Evolutionary conservation across 208 protist genomes (phyloP), one percentile per base, ranked within the genome.

Genomic region (Crithidia fasciculata): DNA sequence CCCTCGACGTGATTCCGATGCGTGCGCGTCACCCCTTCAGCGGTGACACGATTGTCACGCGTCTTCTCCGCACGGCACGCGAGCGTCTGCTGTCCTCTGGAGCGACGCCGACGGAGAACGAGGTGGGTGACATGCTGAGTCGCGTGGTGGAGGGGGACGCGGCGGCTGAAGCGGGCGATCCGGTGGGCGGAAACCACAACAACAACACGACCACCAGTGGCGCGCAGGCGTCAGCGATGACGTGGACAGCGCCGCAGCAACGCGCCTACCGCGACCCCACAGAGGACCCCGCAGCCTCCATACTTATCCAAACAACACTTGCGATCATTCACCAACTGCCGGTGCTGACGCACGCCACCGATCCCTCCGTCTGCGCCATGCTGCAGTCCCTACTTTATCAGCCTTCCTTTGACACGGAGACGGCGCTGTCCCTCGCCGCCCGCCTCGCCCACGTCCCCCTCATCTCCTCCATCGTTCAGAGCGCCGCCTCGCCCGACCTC

Each of bases 401-500:
- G 41, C 74, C 70, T 15, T 62, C 72, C 37, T 62, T 65, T 18
- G 85, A 88, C 71, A 78, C 78, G 3, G 81, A 93, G 71, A 93
- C 85, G 15, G 83, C 90, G 7, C 66, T 95, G 12, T 82, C 80
- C 6, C 56, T 95, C 15, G 90, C 90, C 0, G 87, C 88, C 15
- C 70, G 66, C 13, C 80, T 91, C 44, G 87, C 86, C 40, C 70
- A 88, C 63, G 84, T 82, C 50, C 72, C 78, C 9, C 68, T 93
- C 56, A 84, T 95, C 49, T 66, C 69, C 8, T 19, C 60, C 47
- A 67, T 76, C 5, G 69, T 81, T 10, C 58, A 76, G 50, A 68
- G 53, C 45, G 63, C 69, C 2, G 76, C 70, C 50, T 53, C 65
- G 18, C 65, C 65, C 2, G 2, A 9, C 0, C 13, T 61, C 41